These are phyloP conservation scores for Diaporthe australafricana DNA, from an alignment of 2,329 filamentous ascomycete genomes.

Conservation along the genomic window DNA sequence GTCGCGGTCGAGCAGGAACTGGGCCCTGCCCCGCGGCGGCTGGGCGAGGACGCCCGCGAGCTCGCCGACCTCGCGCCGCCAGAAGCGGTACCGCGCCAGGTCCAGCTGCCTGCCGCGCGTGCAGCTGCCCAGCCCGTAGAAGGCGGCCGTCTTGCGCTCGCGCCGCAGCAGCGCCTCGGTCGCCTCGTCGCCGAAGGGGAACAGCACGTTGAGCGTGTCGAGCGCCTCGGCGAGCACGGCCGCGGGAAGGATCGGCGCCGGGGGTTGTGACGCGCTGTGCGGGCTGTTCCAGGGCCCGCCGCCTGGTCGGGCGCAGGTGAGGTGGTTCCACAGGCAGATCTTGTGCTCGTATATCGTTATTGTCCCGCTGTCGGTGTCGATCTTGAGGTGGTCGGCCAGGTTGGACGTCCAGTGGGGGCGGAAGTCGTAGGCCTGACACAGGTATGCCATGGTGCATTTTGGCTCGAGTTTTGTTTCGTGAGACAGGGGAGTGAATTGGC, in stretches of 20 bases:
- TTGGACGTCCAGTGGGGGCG: constrained; percentile 40
- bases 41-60: background rate
- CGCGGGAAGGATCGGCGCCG: background rate
- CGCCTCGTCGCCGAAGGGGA: constrained; percentile 37
- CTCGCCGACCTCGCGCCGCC: constrained; percentile 6
- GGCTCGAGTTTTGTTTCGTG: too few relatives aligned
- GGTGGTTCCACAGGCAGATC: constrained; percentile 39
- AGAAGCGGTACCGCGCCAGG: background rate
- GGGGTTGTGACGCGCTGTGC: too few relatives aligned
- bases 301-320: background rate
- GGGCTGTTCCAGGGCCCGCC: background rate
- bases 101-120: background rate
- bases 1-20: constrained; percentile 11
- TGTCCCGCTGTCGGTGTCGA: constrained; percentile 38
- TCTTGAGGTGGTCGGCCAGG: constrained; percentile 39
- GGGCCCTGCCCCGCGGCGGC: background rate
- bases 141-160: constrained; percentile 30
- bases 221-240: constrained; percentile 39
- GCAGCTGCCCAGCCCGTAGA: constrained; percentile 31
- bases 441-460: constrained; percentile 12
- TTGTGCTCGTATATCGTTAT: constrained; percentile 43
- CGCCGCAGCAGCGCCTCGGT: constrained; percentile 36
- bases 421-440: constrained; percentile 30
- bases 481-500: too few relatives aligned
- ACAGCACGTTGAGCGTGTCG: constrained; percentile 42